Base-by-base conservation (phyloP, 2,329 filamentous ascomycete species). In the Endothia cerciana region DNA sequence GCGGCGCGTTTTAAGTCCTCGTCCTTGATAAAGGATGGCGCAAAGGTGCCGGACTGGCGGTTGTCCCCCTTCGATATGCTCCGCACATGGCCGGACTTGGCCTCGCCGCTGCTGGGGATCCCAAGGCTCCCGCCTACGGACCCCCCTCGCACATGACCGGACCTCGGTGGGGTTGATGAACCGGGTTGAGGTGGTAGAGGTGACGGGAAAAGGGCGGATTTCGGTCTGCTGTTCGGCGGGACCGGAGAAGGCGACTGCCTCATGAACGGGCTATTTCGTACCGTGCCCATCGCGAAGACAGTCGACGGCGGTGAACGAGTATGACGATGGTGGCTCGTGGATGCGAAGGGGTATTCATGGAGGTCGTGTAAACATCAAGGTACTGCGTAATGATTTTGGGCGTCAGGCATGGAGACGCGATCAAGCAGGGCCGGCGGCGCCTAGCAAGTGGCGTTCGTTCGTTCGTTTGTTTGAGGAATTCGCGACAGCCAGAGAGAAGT, bases 11-110 rank as follows among this genome's bases (percentile, higher is more conserved):
- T 85, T 77, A 91, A 81, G 70, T 94, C 92, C 70, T 97, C 93
- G 0, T 89, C 87, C 77, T 94, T 95, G 79, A 99, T 98, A 78
- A 99, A 99, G 11, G 93, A 92, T 2, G 94, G 95, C 43, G 95
- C 94, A 81, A 99, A 99, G 1, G 95, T 99, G 70, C 87, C 91
- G 0, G 91, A 92, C 7, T 83, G 82, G 7, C 87, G 84, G 2
- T 85, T 85, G 72, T 82, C 86, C 66, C 85, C 88, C 70, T 86
- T 85, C 5, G 93, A 95, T 70, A 89, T 86, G 58, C 77, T 80
- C 36, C 83, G 80, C 25, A 77, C 75, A 70, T 84, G 80, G 38
- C 80, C 77, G 22, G 75, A 69, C 30, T 71, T 62, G 67, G 70
- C 59, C 67, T 59, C 15, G 68, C 63, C n/a, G 38, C 60, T 25